Evolutionary conservation across 495 filamentous ascomycete species (phyloP), one percentile per base, ranked within the genome.

Genomic region (Trichoderma virens): DNA sequence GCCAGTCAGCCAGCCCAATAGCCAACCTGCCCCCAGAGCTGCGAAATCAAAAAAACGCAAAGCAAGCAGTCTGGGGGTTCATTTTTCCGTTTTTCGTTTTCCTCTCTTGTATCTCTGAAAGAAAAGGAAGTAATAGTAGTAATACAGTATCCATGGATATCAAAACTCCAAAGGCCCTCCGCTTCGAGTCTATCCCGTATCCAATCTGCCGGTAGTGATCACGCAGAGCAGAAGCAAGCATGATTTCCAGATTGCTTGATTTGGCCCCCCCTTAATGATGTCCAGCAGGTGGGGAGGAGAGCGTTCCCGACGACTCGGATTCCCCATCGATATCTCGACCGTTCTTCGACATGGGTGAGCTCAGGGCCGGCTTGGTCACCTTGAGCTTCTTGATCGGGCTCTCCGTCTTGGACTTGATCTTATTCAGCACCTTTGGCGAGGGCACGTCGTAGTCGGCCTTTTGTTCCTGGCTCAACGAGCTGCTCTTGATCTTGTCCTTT

Each of bases 381-480:
- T 82, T 82, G 25, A 78, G 30, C 75, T 82, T 82, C 70, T 81
- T 82, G 13, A 72, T 67, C 5, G 77, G 78, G 45, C 77, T 78
- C 5, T 71, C 66, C 0, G 71, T 72, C 66, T 81, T 81, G 28
- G 72, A 69, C 0, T 67, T 68, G 66, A 78, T 78, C 67, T 82
- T 83, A 2, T 73, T 76, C 0, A 74, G 73, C 8, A 77, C 78
- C 62, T 78, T 75, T 6, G 74, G 77, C 5, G 75, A 62, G 20
- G 34, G 77, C 27, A 73, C 72, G 30, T 70, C 70, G 60, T 76
- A 73, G 59, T 76, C 75, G 28, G 69, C 65, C 66, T 75, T 78
- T 62, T 74, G 77, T 66, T 75, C 76, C n/a, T 73, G 72, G 59
- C 67, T 75, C 64, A 78, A 70, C 8, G 76, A 78, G 62, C 67